Base-by-base conservation (phyloP, 2,329 filamentous ascomycete genomes). In the Stachybotrys chlorohalonatus region DNA sequence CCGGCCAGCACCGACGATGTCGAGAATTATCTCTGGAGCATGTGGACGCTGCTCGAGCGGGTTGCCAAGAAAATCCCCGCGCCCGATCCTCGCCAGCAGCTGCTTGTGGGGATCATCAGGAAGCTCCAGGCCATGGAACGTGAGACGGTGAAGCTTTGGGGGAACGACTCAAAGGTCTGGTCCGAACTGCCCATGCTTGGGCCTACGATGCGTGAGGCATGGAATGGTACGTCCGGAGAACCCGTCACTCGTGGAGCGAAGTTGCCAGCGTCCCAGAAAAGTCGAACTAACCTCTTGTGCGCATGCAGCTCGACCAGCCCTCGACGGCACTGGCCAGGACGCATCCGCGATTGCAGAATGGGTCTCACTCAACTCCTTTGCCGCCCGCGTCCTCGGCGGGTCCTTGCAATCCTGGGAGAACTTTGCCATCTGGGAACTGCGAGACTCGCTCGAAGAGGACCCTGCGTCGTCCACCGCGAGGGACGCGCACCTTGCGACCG, bases 321-420 rank as follows among this genome's bases (percentile, higher is more conserved):
- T 63, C 53, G 56, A 66, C 47, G 59, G 56, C 53, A 59, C 59
- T 17, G 58, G 63, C 8, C 39, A 54, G n/a, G 59, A 66, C 47
- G 55, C 59, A 17, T 53, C 45, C 39, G 49, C 57, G 11, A 54
- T 64, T 32, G 24, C 56, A 4, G 55, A 64, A 52, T 71, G 66
- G 66, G 56, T 65, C 36, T 66, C 64, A 9, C 57, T 70, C 58
- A 67, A 70, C 60, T 67, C 66, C 11, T 68, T 70, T 49, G 60
- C 62, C 51, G 68, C 68, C 30, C 67, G 63, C 51, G 56, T 69
- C 16, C 60, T 65, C 53, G 63, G 61, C 55, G 51, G 56, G n/a
- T 39, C 49, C 7, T 56, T 63, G 16, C 54, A 58, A 30, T 13
- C 51, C 11, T 67, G 64, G 59, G 57, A 57, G 47, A 66, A 66